Percentiles rank a stretch among this genome's conserved stretches.
These are phyloP conservation scores for Phialophora chinensis DNA, from an alignment of 2,329 filamentous ascomycete species.

Conservation along the genomic window DNA sequence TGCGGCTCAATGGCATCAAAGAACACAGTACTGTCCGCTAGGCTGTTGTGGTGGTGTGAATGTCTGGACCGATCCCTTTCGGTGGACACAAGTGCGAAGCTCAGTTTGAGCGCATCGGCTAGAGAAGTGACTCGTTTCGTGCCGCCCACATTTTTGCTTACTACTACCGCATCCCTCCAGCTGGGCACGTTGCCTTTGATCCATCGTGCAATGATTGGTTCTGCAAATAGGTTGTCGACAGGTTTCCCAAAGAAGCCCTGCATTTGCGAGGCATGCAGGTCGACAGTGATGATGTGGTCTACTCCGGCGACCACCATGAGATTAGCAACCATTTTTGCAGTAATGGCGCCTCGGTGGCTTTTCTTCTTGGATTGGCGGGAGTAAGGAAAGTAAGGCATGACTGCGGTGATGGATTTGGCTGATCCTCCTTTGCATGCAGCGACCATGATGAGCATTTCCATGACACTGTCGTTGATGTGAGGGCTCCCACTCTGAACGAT, in stretches of 20 bases:
- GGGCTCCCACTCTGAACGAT: conserved; percentile 96
- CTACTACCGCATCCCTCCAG: conserved; percentile 91
- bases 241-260: conserved; percentile 98
- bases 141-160: conserved; percentile 97
- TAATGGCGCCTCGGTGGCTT: conserved; percentile 93
- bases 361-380: conserved; percentile 99
- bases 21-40: conserved; percentile 80
- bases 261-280: conserved; percentile 97
- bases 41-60: conserved; percentile 58
- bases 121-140: conserved; percentile 96
- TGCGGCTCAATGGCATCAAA: conserved; percentile 65
- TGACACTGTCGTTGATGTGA: conserved; percentile 97
- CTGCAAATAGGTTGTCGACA: conserved; percentile 95
- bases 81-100: conserved; percentile 95
- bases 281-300: conserved; percentile 96
- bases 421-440: conserved; percentile 98
- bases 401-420: conserved; percentile 59
- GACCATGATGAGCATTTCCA: conserved; percentile 99
- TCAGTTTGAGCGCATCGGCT: conserved; percentile 93
- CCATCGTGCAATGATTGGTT: conserved; percentile 94
- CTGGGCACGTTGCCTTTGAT: conserved; percentile 80
- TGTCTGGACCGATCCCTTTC: conserved; percentile 62
- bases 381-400: conserved; percentile 75
- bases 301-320: conserved; percentile 91
- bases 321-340: conserved; percentile 95